A percentile compares a stretch with the other conserved stretches of the same genome.
Evolutionary conservation across 2,329 filamentous ascomycete species (phyloP).

Genomic region (Hymenoscyphus infarciens): DNA sequence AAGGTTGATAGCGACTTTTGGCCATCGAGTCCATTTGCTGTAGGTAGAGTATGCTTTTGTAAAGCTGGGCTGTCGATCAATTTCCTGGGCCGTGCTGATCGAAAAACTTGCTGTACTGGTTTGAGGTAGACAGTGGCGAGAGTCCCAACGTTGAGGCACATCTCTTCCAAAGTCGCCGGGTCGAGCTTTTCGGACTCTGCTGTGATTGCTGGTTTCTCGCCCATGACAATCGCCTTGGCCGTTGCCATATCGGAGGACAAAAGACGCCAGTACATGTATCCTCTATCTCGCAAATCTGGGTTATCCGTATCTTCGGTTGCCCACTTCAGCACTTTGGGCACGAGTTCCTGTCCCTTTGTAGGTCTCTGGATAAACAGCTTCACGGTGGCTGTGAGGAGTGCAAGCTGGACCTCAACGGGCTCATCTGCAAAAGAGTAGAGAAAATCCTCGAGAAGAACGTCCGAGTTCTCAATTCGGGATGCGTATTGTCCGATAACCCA

Average conservation of each 20-base stretch:
- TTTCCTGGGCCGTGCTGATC: conserved; percentile 75
- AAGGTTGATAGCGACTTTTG: conserved; percentile 60
- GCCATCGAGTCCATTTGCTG: conserved; percentile 47
- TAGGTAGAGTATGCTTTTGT: conserved; percentile 65
- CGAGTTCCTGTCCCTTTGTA: conserved; percentile 87
- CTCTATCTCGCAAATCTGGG: conserved; percentile 88
- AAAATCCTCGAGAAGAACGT: conserved; percentile 91
- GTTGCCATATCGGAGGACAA: conserved; percentile 86
- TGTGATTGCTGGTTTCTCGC: conserved; percentile 92
- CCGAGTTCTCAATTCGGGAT: conserved; percentile 94
- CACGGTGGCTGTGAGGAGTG: conserved; percentile 90
- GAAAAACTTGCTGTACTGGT: conserved; percentile 95
- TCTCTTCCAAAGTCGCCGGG: conserved; percentile 85
- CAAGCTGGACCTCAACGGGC: conserved; percentile 90
- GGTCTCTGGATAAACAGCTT: conserved; percentile 97
- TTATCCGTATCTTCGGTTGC: conserved; percentile 99
- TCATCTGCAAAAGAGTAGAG: conserved; percentile 91
- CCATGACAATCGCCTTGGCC: conserved; percentile 90
- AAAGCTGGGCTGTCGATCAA: conserved; percentile 81
- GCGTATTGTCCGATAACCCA: conserved; percentile 99
- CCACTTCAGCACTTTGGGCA: conserved; percentile 95
- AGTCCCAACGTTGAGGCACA: conserved; percentile 94
- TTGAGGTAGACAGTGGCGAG: conserved; percentile 97
- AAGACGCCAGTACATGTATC: conserved; percentile 99
- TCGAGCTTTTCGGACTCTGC: conserved; percentile 95